Evolutionary conservation across 768 basidiomycete species (phyloP), one percentile per base, ranked within the genome.

Genomic region (Suillus americanus): DNA sequence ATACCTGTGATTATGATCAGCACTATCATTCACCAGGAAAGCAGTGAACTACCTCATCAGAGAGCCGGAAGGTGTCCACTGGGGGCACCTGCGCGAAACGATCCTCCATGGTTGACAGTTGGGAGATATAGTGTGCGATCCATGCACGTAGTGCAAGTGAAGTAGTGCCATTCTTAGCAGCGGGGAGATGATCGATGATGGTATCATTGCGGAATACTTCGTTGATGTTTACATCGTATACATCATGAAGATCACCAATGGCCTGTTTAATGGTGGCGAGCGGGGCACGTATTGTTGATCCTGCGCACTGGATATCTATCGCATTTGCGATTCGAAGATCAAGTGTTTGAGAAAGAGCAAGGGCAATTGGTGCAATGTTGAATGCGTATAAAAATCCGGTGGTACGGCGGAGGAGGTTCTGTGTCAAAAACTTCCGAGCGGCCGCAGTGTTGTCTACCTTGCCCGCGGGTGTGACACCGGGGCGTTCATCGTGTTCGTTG

Each of bases 261-360:
- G 70, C 74, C 9, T 67, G 3, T 16, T 66, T 53, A 48, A 76
- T 64, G 2, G 70, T 73, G 9, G 43, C 65, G 25, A 28, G 62
- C 4, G 73, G 73, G 20, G 63, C 67, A 5, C 75, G 75, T 46
- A 61, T 67, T 40, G 0, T 35, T 5, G 65, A 23, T 43, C 68
- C 63, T 0, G 68, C 76, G 2, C 67, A 70, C 61, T 77, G 75
- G 3, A 76, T 18, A 12, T 76, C 75, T 30, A 76, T 72, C 33
- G 75, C 75, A 33, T 77, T 75, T 62, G 65, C 69, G 66, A 77
- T 76, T 23, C 76, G 76, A 60, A 77, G 74, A 68, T 68, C 64
- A 46, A 70, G 73, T 43, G 67, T 68, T 64, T 77, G 69, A 73
- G 69, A 77, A 55, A 76, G 64, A 18, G 69, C 68, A n/a, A 76